phyloP scores from a whole-genome alignment of 2,329 filamentous ascomycete genomes.

The Teratosphaeriaceae sp. region DNA sequence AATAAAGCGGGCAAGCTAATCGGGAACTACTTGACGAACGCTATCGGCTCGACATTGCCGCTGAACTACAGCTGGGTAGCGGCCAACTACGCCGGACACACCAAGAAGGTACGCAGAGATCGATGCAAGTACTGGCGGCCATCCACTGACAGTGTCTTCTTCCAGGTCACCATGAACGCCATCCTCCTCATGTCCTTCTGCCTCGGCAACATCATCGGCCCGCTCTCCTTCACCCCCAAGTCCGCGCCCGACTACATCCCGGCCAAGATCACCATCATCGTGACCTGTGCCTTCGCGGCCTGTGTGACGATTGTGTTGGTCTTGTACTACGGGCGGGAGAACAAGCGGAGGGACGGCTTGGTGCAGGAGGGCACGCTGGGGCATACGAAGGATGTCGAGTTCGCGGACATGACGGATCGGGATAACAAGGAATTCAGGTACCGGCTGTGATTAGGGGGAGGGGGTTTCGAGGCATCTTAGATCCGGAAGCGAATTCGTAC shows the following conservation, averaged over 20 bases:
- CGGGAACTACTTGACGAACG: constrained; percentile 35
- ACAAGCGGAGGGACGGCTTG: constrained; percentile 25
- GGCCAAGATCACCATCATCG: constrained; percentile 38
- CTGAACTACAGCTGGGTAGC: constrained; percentile 27
- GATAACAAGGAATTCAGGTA: constrained; percentile 23
- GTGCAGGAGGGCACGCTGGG: constrained; percentile 2
- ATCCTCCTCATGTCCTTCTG: constrained; percentile 33
- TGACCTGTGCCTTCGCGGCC: constrained; percentile 28
- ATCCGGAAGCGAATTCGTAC: no score
- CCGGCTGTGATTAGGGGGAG: constrained; percentile 2
- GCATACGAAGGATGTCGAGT: constrained; percentile 16
- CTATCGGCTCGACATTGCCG: constrained; percentile 32
- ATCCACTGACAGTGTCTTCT: background rate
- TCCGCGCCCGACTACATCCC: constrained; percentile 34
- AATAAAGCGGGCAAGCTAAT: constrained; percentile 40
- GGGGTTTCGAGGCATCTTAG: no score
- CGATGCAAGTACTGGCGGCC: background rate
- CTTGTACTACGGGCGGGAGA: constrained; percentile 46
- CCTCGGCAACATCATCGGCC: constrained; percentile 37
- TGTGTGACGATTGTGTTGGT: constrained; percentile 41
- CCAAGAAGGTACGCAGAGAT: constrained; percentile 42
- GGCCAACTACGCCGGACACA: constrained; percentile 59
- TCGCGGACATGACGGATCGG: constrained; percentile 25
- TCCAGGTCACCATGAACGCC: constrained; percentile 61
- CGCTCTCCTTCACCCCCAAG: constrained; percentile 32